Conservation (phyloP, 2,329 filamentous ascomycete genomes). For the Penicillium psychrosexuale region DNA sequence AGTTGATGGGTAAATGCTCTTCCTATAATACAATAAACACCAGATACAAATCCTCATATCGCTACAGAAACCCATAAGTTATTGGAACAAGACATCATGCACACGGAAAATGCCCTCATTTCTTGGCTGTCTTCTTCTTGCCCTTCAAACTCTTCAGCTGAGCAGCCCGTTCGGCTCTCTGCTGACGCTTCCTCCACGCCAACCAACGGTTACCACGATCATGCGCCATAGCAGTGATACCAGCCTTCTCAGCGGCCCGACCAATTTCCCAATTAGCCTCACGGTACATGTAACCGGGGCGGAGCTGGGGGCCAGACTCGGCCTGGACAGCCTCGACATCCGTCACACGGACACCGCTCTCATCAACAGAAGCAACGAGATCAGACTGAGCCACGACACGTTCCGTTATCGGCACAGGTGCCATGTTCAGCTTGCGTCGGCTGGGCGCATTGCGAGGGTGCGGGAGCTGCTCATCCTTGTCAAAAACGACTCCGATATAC, state of each 20-base stretch:
- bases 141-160: constrained; percentile 55
- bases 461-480: constrained; percentile 76
- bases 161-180: constrained; percentile 49
- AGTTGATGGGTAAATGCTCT: constrained; percentile 16
- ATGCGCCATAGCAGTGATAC: constrained; percentile 55
- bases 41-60: constrained; percentile 26
- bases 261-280: constrained; percentile 68
- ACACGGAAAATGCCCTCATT: constrained; percentile 23
- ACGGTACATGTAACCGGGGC: constrained; percentile 61
- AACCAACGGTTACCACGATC: constrained; percentile 59
- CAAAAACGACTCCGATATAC: constrained; percentile 91
- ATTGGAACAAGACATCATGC: constrained; percentile 23
- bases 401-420: constrained; percentile 46
- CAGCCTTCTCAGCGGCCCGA: constrained; percentile 58
- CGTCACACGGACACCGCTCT: constrained; percentile 24
- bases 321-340: constrained; percentile 26
- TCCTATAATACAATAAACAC: constrained; percentile 38
- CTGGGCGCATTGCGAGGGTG: constrained; percentile 70
- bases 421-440: constrained; percentile 72
- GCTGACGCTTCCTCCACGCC: constrained; percentile 61
- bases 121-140: constrained; percentile 44
- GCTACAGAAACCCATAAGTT: constrained; percentile 22
- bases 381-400: constrained; percentile 21
- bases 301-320: constrained; percentile 38
- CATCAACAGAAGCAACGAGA: constrained; percentile 25